These are phyloP conservation scores for Globisporangium camurandrum DNA, from an alignment of 352 stramenopile genomes.

Conservation along the genomic window DNA sequence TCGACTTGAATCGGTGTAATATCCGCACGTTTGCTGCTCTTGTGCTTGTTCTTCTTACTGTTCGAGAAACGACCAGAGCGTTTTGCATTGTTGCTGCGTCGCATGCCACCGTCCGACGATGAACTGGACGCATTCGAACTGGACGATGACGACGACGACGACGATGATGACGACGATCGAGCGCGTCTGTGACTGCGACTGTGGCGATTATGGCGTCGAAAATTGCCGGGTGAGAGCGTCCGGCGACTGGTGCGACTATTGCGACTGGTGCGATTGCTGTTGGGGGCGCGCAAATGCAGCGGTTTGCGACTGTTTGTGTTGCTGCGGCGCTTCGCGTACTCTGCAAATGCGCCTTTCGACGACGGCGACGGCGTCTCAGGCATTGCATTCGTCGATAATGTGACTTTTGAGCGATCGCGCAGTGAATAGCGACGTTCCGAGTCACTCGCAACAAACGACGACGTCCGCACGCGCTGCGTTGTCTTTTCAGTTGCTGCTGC, in stretches of 20 bases:
- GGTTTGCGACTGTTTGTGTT: conserved; percentile 19
- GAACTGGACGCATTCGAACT: conserved; percentile 56
- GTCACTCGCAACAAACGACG: conserved; percentile 17
- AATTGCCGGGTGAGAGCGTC: conserved; percentile 19
- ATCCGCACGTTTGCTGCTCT: conserved; percentile 49
- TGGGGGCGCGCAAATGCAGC: conserved; percentile 8
- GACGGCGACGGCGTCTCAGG: conserved; percentile 17
- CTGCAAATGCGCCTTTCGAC: conserved; percentile 33
- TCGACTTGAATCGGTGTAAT: conserved; percentile 82
- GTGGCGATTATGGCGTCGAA: no score
- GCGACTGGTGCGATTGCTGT: conserved; percentile 13
- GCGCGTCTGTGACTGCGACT: conserved; percentile 19
- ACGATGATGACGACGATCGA: conserved; percentile 32
- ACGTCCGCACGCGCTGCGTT: conserved; percentile 3
- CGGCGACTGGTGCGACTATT: no score
- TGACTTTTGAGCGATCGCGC: conserved; percentile 62
- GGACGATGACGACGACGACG: conserved; percentile 41
- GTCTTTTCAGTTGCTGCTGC: conserved; percentile 11
- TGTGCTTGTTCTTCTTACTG: neutral
- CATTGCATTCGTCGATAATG: conserved; percentile 7
- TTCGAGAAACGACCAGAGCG: conserved; percentile 17
- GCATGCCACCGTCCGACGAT: conserved; percentile 62
- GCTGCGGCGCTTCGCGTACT: conserved; percentile 71
- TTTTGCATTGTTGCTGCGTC: conserved; percentile 25
- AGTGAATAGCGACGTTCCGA: conserved; percentile 53